These are phyloP conservation scores for Raphanus hybrid DNA, from an alignment of 441 rosid genomes.

Conservation along the genomic window DNA sequence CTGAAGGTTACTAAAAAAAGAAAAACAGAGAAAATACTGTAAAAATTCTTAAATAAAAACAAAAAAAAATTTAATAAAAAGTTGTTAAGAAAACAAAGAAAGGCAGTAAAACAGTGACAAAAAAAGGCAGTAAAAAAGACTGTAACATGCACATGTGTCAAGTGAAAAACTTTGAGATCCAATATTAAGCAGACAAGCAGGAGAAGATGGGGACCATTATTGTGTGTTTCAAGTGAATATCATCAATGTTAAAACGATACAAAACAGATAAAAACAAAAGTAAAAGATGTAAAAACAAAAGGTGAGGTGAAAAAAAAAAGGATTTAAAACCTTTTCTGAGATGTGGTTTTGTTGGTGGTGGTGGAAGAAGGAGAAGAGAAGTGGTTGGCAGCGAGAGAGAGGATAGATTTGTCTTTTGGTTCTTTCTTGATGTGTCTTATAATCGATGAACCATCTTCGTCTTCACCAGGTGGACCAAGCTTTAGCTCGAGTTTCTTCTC, in stretches of 20 bases:
- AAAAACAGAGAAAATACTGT: too few relatives aligned
- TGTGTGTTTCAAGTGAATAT: slow-evolving; percentile 51
- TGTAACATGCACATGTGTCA: too few relatives aligned
- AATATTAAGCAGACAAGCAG: slow-evolving; percentile 19
- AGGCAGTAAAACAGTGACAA: too few relatives aligned
- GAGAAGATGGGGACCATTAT: slow-evolving; percentile 35
- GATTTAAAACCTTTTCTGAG: slow-evolving; percentile 97
- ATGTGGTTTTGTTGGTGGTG: slow-evolving; percentile 58
- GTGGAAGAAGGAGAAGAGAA: slow-evolving; percentile 26
- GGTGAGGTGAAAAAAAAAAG: slow-evolving; percentile 10
- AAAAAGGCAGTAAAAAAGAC: too few relatives aligned
- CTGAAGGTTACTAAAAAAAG: too few relatives aligned
- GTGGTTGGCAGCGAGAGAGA: slow-evolving; percentile 48
- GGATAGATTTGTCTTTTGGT: slow-evolving; percentile 51
- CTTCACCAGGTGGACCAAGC: slow-evolving; percentile 87
- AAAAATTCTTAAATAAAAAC: too few relatives aligned
- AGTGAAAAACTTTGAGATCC: slow-evolving; percentile 22
- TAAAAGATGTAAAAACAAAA: slow-evolving; percentile 25
- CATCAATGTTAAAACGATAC: slow-evolving; percentile 41
- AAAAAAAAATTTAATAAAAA: not conserved
- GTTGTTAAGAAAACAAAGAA: not conserved
- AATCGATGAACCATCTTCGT: slow-evolving; percentile 48
- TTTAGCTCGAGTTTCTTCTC: slow-evolving; percentile 85
- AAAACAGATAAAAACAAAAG: slow-evolving; percentile 32
- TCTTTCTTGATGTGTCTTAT: slow-evolving; percentile 38